Conservation (phyloP, 2,329 filamentous ascomycete genomes). For the Penicillium oxalicum region DNA sequence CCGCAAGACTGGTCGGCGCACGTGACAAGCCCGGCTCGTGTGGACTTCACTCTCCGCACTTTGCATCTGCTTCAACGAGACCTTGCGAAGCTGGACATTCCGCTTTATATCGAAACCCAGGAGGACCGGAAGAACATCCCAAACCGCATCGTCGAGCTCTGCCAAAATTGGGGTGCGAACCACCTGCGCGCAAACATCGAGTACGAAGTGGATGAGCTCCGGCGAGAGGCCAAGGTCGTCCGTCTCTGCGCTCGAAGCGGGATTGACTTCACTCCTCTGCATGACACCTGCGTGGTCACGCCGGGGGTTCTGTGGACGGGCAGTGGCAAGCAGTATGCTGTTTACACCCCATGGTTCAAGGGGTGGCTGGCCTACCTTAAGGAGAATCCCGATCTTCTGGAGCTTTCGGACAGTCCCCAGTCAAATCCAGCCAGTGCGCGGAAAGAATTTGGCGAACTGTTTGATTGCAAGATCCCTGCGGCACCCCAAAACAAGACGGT, state of each 20-base stretch:
- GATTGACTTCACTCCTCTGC: slow-evolving; percentile 64
- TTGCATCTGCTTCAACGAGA: slow-evolving; percentile 61
- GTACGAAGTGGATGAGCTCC: slow-evolving; percentile 85
- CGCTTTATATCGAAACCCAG: slow-evolving; percentile 68
- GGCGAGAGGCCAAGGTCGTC: slow-evolving; percentile 66
- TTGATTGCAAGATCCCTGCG: slow-evolving; percentile 55
- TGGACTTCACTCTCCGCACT: slow-evolving; percentile 76
- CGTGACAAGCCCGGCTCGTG: slow-evolving; percentile 62
- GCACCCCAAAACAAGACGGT: slow-evolving; percentile 60
- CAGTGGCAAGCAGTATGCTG: slow-evolving; percentile 70
- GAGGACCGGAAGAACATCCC: slow-evolving; percentile 60
- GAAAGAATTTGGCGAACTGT: slow-evolving; percentile 50
- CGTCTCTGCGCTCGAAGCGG: slow-evolving; percentile 55
- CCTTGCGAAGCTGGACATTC: slow-evolving; percentile 66
- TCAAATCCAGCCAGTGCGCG: slow-evolving; percentile 50
- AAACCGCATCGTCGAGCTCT: slow-evolving; percentile 56
- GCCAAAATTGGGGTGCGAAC: slow-evolving; percentile 64
- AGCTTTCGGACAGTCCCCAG: slow-evolving; percentile 53
- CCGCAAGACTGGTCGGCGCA: slow-evolving; percentile 83
- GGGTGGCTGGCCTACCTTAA: slow-evolving; percentile 70
- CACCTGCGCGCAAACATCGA: slow-evolving; percentile 80
- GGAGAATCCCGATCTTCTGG: slow-evolving; percentile 60
- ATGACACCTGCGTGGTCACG: slow-evolving; percentile 76
- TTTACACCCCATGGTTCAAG: slow-evolving; percentile 78
- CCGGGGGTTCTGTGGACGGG: slow-evolving; percentile 64